phyloP scores from a whole-genome alignment of 1,284 basidiomycete genomes.

The Malassezia brasiliensis region DNA sequence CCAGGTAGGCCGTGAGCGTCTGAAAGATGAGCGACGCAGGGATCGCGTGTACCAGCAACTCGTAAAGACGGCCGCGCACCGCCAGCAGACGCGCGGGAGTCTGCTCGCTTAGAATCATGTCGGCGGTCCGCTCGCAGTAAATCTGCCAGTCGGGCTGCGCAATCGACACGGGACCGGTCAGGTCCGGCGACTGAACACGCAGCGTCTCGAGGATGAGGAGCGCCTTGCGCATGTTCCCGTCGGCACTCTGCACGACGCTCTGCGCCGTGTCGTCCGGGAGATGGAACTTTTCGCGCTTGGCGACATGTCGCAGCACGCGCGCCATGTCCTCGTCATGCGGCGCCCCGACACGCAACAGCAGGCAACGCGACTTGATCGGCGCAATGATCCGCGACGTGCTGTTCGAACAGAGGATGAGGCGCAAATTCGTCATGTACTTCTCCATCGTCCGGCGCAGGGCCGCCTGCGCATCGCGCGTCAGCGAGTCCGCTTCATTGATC shows the following conservation, averaged over 20 bases:
- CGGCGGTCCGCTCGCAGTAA: constrained; percentile 90
- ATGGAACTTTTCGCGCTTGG: constrained; percentile 69
- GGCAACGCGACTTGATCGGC: constrained; percentile 87
- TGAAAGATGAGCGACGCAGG: constrained; percentile 61
- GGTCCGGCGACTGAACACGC: constrained; percentile 58
- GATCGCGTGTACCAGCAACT: constrained; percentile 91
- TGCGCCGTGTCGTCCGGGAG: constrained; percentile 65
- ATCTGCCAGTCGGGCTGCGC: constrained; percentile 97
- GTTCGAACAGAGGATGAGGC: constrained; percentile 94
- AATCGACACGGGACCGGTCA: constrained; percentile 59
- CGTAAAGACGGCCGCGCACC: constrained; percentile 84
- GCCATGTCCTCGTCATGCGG: constrained; percentile 75
- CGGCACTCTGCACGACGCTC: constrained; percentile 68
- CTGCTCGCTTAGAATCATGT: constrained; percentile 83
- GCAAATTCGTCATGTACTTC: constrained; percentile 92
- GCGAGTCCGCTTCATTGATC: constrained; percentile 92
- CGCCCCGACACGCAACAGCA: constrained; percentile 85
- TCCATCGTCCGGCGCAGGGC: constrained; percentile 97
- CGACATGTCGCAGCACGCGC: constrained; percentile 65
- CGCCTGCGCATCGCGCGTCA: constrained; percentile 91
- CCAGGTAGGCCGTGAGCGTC: constrained; percentile 62
- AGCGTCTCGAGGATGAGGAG: constrained; percentile 87
- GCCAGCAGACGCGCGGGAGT: constrained; percentile 82
- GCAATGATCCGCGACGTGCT: constrained; percentile 93
- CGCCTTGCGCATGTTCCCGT: constrained; percentile 88